Evolutionary conservation across 345 rosid genomes (phyloP).

Genomic region (Gossypium stocksii): DNA sequence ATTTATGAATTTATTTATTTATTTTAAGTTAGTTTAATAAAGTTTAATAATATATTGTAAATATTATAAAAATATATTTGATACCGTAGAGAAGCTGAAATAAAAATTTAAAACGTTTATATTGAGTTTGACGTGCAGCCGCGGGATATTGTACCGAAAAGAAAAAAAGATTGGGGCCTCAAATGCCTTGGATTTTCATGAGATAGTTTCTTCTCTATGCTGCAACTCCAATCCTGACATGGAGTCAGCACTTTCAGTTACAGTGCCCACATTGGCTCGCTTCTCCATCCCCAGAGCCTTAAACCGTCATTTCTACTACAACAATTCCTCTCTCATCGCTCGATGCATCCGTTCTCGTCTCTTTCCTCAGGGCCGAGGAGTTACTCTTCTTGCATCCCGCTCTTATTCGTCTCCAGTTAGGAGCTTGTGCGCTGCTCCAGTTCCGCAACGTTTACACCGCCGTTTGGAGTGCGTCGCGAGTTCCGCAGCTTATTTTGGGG

Average conservation of each 20-base stretch:
- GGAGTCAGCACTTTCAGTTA: conserved; percentile 41
- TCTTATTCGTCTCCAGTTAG: conserved; percentile 11
- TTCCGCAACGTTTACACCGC: conserved; percentile 24
- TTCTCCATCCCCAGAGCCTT: conserved; percentile 53
- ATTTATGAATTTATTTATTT: too few relatives aligned
- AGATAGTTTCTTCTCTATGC: background rate
- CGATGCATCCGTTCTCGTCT: conserved; percentile 26
- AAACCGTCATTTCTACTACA: conserved; percentile 34
- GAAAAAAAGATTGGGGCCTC: too few relatives aligned
- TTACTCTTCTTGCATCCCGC: conserved; percentile 3
- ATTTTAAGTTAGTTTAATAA: too few relatives aligned
- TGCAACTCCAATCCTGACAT: conserved; percentile 18
- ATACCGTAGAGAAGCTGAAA: too few relatives aligned
- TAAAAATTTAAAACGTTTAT: too few relatives aligned
- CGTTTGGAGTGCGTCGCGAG: conserved; percentile 49
- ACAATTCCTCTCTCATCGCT: conserved; percentile 24
- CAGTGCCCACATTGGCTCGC: conserved; percentile 34
- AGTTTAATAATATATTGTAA: too few relatives aligned
- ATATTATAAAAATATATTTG: too few relatives aligned
- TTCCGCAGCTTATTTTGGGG: conserved; percentile 48
- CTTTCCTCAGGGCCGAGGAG: conserved; percentile 17
- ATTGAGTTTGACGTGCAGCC: too few relatives aligned
- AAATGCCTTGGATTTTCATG: too few relatives aligned
- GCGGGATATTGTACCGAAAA: too few relatives aligned
- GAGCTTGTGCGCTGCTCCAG: conserved; percentile 27